A percentile compares a stretch with the other conserved stretches of the same genome.
These are phyloP conservation scores for Saccharomycopsis hybrid DNA, from an alignment of 1,139 yeast genomes.

Conservation along the genomic window DNA sequence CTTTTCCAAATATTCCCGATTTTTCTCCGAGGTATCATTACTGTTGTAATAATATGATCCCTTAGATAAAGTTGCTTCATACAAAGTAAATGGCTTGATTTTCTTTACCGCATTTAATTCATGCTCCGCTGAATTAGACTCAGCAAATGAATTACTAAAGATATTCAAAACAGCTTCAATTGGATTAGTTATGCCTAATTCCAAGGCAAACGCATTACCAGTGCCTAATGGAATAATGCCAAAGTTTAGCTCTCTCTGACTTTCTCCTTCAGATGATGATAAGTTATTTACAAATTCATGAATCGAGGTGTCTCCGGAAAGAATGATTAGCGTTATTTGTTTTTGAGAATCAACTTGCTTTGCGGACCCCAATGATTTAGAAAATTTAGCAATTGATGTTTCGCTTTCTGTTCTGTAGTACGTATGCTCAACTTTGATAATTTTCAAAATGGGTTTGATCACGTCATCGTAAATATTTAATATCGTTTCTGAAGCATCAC, in stretches of 20 bases:
- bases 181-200: constrained; percentile 11
- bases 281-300: constrained; percentile 18
- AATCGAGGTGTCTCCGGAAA: constrained; percentile 20
- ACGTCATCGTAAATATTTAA: constrained; percentile 3
- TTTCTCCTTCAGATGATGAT: neutral
- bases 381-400: constrained; percentile 5
- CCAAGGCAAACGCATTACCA: constrained; percentile 20
- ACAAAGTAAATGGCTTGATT: constrained; percentile 5
- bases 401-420: constrained; percentile 2
- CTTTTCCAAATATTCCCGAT: neutral
- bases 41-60: constrained; percentile 10
- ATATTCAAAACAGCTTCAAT: constrained; percentile 9
- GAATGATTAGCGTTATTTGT: constrained; percentile 10
- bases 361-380: neutral
- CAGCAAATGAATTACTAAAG: constrained; percentile 2
- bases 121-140: too few species aligned
- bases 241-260: constrained; percentile 1
- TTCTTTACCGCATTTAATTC: too few species aligned
- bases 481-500: too few species aligned
- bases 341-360: too few species aligned
- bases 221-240: constrained; percentile 19
- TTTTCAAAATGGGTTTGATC: constrained; percentile 12
- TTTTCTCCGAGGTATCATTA: neutral
- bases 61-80: constrained; percentile 11
- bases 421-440: constrained; percentile 4